These are phyloP conservation scores for Suhomyces coccinellae DNA, from an alignment of 1,139 yeast genomes.

Conservation along the genomic window DNA sequence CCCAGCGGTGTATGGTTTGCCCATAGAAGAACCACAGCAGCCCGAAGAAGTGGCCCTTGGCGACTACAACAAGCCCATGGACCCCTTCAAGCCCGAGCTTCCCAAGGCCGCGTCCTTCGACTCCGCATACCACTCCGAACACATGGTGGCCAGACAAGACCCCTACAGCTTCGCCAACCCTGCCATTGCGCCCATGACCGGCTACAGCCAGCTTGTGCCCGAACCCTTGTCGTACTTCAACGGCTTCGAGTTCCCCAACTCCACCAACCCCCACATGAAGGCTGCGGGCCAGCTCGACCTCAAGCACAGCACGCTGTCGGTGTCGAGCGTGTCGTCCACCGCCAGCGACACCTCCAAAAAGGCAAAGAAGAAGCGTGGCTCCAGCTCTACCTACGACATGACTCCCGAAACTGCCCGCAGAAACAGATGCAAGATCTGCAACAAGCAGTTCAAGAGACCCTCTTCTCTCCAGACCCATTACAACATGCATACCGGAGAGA, in stretches of 20 bases:
- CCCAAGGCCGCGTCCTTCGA: slow-evolving; percentile 5
- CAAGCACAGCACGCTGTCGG: slow-evolving; percentile 3
- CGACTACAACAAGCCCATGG: neutral
- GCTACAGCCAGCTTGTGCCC: slow-evolving; percentile 1
- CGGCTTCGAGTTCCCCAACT: slow-evolving; percentile 1
- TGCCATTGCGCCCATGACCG: slow-evolving; percentile 5
- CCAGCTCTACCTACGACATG: slow-evolving; percentile 28
- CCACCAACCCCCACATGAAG: neutral
- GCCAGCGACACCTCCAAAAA: neutral
- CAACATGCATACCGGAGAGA: slow-evolving; percentile 86
- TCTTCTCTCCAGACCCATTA: slow-evolving; percentile 77
- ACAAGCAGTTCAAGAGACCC: slow-evolving; percentile 77
- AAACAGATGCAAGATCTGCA: slow-evolving; percentile 65
- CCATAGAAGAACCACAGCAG: neutral
- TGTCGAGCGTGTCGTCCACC: slow-evolving; percentile 1
- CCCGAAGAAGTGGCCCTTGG: neutral
- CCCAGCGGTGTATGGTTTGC: slow-evolving; percentile 2
- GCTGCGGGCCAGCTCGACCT: neutral
- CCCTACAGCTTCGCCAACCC: slow-evolving; percentile 11
- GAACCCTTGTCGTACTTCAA: slow-evolving; percentile 1
- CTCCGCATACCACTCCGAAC: neutral
- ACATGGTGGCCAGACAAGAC: slow-evolving; percentile 1
- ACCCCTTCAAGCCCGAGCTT: slow-evolving; percentile 3
- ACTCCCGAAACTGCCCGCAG: slow-evolving; percentile 35
- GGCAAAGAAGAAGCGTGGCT: slow-evolving; percentile 17